phyloP scores from a whole-genome alignment of 306 rosid species.

The Bauhinia variegata region DNA sequence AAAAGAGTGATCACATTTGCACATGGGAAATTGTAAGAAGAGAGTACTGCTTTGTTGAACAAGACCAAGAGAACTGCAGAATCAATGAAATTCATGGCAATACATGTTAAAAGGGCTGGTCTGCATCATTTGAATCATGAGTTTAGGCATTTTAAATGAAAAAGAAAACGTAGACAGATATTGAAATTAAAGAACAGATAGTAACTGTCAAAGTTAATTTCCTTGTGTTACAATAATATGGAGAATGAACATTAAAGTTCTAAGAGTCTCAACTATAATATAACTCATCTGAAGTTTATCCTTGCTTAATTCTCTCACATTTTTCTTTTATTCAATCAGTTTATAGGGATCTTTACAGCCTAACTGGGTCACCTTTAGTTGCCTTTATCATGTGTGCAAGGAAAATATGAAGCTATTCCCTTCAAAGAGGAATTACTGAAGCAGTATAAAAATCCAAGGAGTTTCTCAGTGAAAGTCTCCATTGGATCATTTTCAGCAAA shows the following conservation, averaged over 20 bases:
- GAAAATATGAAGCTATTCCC: neutral
- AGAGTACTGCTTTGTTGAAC: conserved; percentile 82
- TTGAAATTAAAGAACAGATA: neutral
- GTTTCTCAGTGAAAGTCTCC: conserved; percentile 7
- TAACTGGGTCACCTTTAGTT: neutral
- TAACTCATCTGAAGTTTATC: neutral
- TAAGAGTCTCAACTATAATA: neutral
- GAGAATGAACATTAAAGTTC: neutral
- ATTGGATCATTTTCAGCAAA: conserved; percentile 3
- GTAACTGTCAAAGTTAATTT: neutral
- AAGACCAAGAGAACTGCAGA: conserved; percentile 67
- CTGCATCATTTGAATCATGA: neutral
- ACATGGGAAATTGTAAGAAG: conserved; percentile 63
- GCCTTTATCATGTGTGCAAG: conserved; percentile 4
- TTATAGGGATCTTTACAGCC: neutral
- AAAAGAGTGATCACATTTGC: conserved; percentile 64
- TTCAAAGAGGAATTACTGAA: conserved; percentile 1
- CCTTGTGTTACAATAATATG: neutral
- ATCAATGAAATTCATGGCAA: conserved; percentile 24
- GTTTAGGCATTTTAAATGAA: neutral
- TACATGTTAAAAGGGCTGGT: conserved; percentile 4
- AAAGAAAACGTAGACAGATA: conserved; percentile 4
- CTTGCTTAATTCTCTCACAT: neutral
- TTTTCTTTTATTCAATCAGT: neutral
- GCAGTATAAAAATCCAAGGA: conserved; percentile 21